Conservation (phyloP, 768 basidiomycete genomes). For the Phallus indusiatus region DNA sequence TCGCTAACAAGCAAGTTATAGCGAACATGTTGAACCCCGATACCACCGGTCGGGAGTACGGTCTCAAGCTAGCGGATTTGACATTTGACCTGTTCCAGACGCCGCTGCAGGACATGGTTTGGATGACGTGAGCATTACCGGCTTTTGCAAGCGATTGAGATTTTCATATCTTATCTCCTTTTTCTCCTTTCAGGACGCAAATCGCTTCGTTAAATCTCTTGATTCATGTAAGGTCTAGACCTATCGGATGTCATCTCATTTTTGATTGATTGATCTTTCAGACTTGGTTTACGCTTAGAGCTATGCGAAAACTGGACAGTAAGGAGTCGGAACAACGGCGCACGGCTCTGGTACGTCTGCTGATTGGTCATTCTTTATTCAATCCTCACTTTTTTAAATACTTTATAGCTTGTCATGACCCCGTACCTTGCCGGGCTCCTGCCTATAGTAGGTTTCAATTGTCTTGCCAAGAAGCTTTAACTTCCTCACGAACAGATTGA, state of each 20-base stretch:
- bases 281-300: background rate
- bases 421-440: background rate
- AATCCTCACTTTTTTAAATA: background rate
- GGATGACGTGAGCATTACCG: background rate
- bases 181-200: background rate
- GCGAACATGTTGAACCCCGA: background rate
- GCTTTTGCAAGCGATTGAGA: background rate
- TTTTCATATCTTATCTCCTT: background rate
- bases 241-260: background rate
- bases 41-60: background rate
- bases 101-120: background rate
- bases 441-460: background rate
- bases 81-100: background rate
- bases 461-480: background rate
- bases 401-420: background rate
- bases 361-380: background rate
- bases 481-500: background rate
- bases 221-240: background rate
- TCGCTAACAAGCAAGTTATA: background rate
- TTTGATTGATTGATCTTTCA: background rate
- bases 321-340: background rate
- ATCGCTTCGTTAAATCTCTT: background rate
- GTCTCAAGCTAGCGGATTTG: background rate
- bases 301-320: background rate
- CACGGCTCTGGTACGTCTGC: background rate